Percentiles rank a stretch among this genome's conserved stretches.
Evolutionary conservation across 2,329 filamentous ascomycete species (phyloP).

Genomic region (Stagonosporopsis cucurbitacearum): DNA sequence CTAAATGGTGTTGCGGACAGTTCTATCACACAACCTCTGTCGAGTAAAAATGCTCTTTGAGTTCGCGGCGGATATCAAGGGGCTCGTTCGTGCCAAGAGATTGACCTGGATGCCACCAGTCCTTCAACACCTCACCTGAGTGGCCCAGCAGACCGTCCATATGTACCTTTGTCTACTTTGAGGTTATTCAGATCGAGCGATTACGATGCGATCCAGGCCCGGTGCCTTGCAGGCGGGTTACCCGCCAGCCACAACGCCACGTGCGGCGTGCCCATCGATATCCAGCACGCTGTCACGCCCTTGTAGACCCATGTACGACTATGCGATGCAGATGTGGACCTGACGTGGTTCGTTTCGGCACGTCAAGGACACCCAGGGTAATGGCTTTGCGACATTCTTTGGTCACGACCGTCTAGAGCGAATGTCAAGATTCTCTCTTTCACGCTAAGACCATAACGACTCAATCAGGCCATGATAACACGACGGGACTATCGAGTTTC

Average conservation of each 20-base stretch:
- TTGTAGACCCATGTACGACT: constrained; percentile 11
- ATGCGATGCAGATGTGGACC: constrained; percentile 1
- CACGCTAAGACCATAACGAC: background rate
- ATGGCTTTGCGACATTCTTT: background rate
- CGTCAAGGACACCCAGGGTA: background rate
- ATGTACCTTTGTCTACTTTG: background rate
- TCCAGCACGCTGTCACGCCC: background rate
- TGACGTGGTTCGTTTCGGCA: constrained; percentile 3
- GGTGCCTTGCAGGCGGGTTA: constrained; percentile 15
- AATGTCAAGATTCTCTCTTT: background rate
- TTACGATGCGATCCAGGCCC: background rate
- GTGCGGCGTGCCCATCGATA: constrained; percentile 8
- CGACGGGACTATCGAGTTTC: background rate
- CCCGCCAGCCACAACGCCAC: constrained; percentile 18
- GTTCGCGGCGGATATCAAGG: background rate
- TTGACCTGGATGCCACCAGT: background rate
- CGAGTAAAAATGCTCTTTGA: background rate
- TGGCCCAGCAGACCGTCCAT: background rate
- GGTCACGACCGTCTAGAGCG: background rate
- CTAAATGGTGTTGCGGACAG: background rate
- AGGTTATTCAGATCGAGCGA: background rate
- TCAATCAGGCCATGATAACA: background rate
- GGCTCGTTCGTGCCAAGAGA: background rate
- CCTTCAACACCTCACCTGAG: background rate
- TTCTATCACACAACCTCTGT: background rate